Evolutionary conservation across 2,329 filamentous ascomycete genomes (phyloP).

Genomic region (Penicillium brasilianum): DNA sequence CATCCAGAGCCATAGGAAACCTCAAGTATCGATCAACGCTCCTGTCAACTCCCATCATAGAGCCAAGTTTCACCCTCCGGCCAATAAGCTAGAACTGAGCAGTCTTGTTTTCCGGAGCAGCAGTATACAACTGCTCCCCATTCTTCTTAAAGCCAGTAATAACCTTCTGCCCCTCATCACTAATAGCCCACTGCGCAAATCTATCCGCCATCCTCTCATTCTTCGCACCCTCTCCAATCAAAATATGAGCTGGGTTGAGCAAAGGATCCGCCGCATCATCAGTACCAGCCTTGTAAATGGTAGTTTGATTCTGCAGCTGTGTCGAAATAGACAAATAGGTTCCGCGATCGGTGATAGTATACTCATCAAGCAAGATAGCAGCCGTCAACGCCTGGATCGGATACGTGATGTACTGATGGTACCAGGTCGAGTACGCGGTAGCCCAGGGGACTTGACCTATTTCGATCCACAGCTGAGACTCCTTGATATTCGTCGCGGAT

Average conservation of each 20-base stretch:
- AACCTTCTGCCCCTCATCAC: slow-evolving; percentile 27
- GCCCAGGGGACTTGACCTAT: slow-evolving; percentile 56
- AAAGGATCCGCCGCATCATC: slow-evolving; percentile 45
- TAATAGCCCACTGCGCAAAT: slow-evolving; percentile 50
- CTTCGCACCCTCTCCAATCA: slow-evolving; percentile 44
- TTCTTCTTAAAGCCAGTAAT: slow-evolving; percentile 45
- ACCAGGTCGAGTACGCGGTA: slow-evolving; percentile 52
- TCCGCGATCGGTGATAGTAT: slow-evolving; percentile 55
- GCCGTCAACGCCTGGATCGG: slow-evolving; percentile 53
- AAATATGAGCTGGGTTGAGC: slow-evolving; percentile 52
- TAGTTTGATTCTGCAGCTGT: slow-evolving; percentile 40
- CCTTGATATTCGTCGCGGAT: slow-evolving; percentile 57
- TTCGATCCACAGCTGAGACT: slow-evolving; percentile 51
- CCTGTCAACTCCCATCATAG: not conserved
- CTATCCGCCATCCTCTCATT: slow-evolving; percentile 41
- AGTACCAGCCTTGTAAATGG: slow-evolving; percentile 39
- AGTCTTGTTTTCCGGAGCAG: slow-evolving; percentile 34
- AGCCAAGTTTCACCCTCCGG: not conserved
- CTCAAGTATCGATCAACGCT: not conserved
- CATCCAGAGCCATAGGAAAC: not conserved
- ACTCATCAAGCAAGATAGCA: slow-evolving; percentile 50
- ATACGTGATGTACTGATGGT: slow-evolving; percentile 54
- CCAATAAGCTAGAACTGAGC: not conserved
- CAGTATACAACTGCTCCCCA: slow-evolving; percentile 45
- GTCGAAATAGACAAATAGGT: slow-evolving; percentile 50